These are phyloP conservation scores for Drechslerella dactyloides DNA, from an alignment of 2,329 filamentous ascomycete species.

Conservation along the genomic window DNA sequence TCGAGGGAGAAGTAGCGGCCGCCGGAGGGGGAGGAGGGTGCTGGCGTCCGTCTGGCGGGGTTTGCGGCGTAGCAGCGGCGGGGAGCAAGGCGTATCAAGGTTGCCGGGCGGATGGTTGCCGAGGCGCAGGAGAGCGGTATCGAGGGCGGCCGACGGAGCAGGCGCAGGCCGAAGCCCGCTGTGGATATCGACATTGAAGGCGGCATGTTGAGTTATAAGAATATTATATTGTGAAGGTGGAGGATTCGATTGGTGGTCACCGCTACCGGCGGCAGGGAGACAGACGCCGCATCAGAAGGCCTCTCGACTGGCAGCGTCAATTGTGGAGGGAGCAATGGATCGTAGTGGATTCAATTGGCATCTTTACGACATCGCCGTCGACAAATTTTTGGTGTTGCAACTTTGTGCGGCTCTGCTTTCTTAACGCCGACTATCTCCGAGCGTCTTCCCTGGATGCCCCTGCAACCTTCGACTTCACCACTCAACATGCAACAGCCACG, in stretches of 20 bases:
- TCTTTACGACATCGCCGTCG: too few relatives aligned
- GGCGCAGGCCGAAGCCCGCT: slow-evolving; percentile 21
- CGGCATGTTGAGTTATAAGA: slow-evolving; percentile 14
- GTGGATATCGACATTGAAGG: slow-evolving; percentile 14
- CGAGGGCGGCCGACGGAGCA: slow-evolving; percentile 20
- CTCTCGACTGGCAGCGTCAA: too few relatives aligned
- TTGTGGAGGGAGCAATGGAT: too few relatives aligned
- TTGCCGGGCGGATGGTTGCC: slow-evolving; percentile 18
- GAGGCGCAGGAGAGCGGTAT: slow-evolving; percentile 4
- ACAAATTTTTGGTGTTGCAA: neutral
- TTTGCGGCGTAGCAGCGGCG: slow-evolving; percentile 40
- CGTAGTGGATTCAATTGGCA: too few relatives aligned
- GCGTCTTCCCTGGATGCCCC: too few relatives aligned
- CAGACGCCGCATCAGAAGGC: neutral
- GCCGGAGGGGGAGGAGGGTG: slow-evolving; percentile 3
- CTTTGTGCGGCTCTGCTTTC: too few relatives aligned
- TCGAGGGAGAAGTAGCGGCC: slow-evolving; percentile 36
- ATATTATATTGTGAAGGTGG: neutral
- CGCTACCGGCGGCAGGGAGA: neutral
- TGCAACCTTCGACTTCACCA: too few relatives aligned
- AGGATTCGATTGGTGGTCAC: neutral
- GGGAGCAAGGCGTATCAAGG: slow-evolving; percentile 23
- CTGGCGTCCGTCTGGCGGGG: slow-evolving; percentile 14
- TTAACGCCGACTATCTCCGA: too few relatives aligned
- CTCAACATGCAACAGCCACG: too few relatives aligned